Percentiles rank a stretch among this genome's conserved stretches.
Conservation (phyloP, 2,329 filamentous ascomycete genomes). For the Nemania sp. region DNA sequence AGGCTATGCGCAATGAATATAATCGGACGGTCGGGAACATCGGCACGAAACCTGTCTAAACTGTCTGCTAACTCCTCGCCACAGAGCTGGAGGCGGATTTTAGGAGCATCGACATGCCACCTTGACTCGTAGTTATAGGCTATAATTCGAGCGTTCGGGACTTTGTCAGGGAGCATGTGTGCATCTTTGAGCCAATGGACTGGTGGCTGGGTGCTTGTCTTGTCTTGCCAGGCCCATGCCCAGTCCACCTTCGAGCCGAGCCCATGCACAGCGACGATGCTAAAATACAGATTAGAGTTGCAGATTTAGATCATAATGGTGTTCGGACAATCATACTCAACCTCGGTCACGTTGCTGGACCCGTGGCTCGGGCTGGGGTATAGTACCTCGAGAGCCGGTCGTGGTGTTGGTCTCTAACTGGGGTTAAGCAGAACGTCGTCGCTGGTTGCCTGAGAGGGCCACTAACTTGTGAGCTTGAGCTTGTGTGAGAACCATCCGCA, state of each 20-base stretch:
- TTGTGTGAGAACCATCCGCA: neutral
- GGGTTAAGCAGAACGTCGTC: neutral
- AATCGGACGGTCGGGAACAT: constrained; percentile 6
- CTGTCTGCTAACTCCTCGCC: constrained; percentile 9
- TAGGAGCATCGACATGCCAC: constrained; percentile 12
- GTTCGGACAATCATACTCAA: constrained; percentile 3
- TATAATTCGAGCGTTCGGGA: constrained; percentile 20
- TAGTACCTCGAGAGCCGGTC: constrained; percentile 16
- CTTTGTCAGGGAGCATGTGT: constrained; percentile 18
- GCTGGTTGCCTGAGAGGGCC: neutral
- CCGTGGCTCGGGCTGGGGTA: neutral
- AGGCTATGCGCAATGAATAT: constrained; percentile 18
- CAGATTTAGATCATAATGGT: neutral
- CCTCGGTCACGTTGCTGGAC: neutral
- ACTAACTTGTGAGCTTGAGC: neutral
- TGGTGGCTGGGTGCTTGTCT: neutral
- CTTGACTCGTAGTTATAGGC: constrained; percentile 15
- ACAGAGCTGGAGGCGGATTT: constrained; percentile 12
- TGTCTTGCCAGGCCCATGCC: constrained; percentile 20
- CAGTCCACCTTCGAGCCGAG: constrained; percentile 17
- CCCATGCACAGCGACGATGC: constrained; percentile 17
- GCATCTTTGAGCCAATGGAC: constrained; percentile 22
- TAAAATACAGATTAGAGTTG: neutral
- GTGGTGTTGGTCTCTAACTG: neutral
- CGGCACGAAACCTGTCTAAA: constrained; percentile 8